Base-by-base conservation (phyloP, 257 asterid species). In the Nyctanthes arbortristis region DNA sequence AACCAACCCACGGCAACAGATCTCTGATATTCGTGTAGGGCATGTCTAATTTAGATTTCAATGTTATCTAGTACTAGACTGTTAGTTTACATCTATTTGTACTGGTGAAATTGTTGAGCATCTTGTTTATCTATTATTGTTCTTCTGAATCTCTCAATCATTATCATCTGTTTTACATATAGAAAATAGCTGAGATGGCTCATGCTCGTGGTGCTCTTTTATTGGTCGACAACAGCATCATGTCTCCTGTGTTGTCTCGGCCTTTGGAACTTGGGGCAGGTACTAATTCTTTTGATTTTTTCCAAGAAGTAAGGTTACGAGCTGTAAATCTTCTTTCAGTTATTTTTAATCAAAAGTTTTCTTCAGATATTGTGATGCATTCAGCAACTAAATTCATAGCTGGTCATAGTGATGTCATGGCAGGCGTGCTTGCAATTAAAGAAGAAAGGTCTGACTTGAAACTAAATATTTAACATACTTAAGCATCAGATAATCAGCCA, bases 251-350 rank as follows among this genome's bases (percentile, higher is more conserved):
- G 30, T 67, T 93, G 54, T 93, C 84, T 79, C 91, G 49, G 62
- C 97, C 98, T 24, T 77, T 93, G 81, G 93, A 87, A 75, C 94
- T 91, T 31, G 98, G 98, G 77, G 97, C 97, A 49, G 98, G 97
- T 91, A 81, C 66, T 12, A 60, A 66, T 57, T 7, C n/a, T 10
- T 33, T 30, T 11, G 54, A 16, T 28, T 47, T 72, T 47, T 32
- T 0, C 55, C 33, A 27, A 77, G 27, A 37, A 57, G 66, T 61
- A 34, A 34, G 2, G 61, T 25, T 64, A 52, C 30, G 24, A 52
- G 24, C 37, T 27, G 2, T n/a, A 14, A 39, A 65, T 60, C 31
- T 47, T 12, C 24, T 13, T 25, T 57, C 37, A 72, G 55, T 74
- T 61, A 65, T 69, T 36, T 67, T 39, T 61, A 63, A 39, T 72